Base-by-base conservation (phyloP, 495 filamentous ascomycete genomes). In the Aspergillus steynii region DNA sequence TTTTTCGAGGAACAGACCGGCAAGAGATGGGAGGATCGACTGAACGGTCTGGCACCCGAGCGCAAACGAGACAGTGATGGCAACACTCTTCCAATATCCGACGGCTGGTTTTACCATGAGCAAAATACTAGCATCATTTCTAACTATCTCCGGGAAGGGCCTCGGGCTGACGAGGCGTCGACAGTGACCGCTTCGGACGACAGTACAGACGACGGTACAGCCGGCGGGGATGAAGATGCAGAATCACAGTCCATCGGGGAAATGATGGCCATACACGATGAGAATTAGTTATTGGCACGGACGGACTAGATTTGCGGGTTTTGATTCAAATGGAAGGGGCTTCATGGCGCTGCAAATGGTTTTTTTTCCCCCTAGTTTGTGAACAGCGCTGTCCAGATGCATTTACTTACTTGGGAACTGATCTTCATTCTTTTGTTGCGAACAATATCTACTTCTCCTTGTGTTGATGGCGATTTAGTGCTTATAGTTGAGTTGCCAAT, bases 1-100 rank as follows among this genome's bases (percentile, higher is more conserved):
- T 85, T 86, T 64, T 91, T 90, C 72, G 60, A 70, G 12, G 63
- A 71, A 2, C 82, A 86, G 65, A 84, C 85, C 0, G 81, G 83
- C 1, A 73, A 80, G 10, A 57, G 69, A 7, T 91, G 88, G 88
- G 75, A 82, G 0, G 60, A 84, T 31, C 77, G 85, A 34, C 50
- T 61, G 5, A 56, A 70, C 29, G 59, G 50, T 12, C 59, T 61
- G 6, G 10, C 60, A 7, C 64, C 64, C 6, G 37, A 56, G 0
- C 64, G 66, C 0, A 74, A 68, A 57, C 56, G 8, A 4, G 69
- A 73, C 32, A 12, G 15, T 0, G 58, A 74, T 1, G 76, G 72
- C 5, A 67, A 75, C 7, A 5, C 34, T 0, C 37, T 74, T 10
- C 73, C 72, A 51, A 26, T 55, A 0, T 67, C 70, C 51, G 55